These are phyloP conservation scores for Cichorium intybus DNA, from an alignment of 140 eudicot species.

Conservation along the genomic window DNA sequence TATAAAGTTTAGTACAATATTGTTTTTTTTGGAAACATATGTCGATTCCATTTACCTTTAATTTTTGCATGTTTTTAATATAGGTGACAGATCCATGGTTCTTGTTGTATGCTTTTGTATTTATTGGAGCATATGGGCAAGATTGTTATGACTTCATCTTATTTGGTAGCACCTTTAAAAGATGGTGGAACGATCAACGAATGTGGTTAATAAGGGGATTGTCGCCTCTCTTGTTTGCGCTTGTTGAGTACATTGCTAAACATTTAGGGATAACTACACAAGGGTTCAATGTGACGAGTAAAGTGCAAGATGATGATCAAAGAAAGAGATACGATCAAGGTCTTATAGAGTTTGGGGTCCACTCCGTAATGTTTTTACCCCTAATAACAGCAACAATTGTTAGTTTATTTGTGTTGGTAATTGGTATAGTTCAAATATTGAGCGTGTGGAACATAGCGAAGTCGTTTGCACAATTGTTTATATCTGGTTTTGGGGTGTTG, in stretches of 20 bases:
- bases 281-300: conserved; percentile 68
- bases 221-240: conserved; percentile 49
- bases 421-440: conserved; percentile 8
- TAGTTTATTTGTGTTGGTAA: conserved; percentile 30
- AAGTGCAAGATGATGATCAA: conserved; percentile 56
- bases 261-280: conserved; percentile 41
- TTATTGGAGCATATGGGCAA: conserved; percentile 57
- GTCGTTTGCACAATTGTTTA: conserved; percentile 31
- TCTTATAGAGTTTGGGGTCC: conserved; percentile 53
- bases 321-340: conserved; percentile 62
- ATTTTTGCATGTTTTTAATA: neutral
- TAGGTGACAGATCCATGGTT: conserved; percentile 56
- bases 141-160: conserved; percentile 55
- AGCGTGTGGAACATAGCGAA: conserved; percentile 9
- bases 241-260: conserved; percentile 28
- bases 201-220: conserved; percentile 61
- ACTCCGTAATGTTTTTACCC: conserved; percentile 56
- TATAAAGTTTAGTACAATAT: neutral
- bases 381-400: conserved; percentile 47
- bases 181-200: conserved; percentile 74
- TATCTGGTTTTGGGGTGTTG: conserved; percentile 46
- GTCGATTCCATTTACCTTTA: neutral
- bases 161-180: conserved; percentile 35
- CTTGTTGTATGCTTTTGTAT: conserved; percentile 41
- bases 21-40: neutral